These are phyloP conservation scores for Petunia secreta DNA, from an alignment of 257 asterid genomes.

Conservation along the genomic window DNA sequence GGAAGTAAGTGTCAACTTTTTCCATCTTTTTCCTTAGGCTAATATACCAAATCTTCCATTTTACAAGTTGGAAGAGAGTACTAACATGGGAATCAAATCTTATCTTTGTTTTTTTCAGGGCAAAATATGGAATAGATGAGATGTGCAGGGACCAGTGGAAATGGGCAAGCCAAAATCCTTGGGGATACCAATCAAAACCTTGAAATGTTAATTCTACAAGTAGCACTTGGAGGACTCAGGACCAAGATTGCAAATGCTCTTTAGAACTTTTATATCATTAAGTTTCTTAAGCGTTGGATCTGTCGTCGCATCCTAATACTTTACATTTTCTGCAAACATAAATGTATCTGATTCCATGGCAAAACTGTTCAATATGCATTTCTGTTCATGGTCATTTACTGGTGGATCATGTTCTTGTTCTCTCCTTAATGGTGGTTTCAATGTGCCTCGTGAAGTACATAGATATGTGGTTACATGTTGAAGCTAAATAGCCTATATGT, in stretches of 20 bases:
- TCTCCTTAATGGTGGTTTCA: neutral
- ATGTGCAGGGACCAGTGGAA: conserved; percentile 99
- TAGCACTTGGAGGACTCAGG: neutral
- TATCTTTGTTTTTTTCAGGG: conserved; percentile 56
- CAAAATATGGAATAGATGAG: conserved; percentile 80
- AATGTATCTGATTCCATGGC: neutral
- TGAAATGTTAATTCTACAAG: conserved; percentile 25
- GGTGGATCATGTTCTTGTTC: neutral
- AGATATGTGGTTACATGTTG: neutral
- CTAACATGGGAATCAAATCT: neutral
- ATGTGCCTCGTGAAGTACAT: neutral
- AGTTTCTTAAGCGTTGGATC: neutral
- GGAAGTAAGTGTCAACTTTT: conserved; percentile 67
- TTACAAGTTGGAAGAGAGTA: neutral
- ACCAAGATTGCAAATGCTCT: neutral
- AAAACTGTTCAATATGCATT: neutral
- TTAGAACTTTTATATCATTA: neutral
- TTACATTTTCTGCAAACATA: neutral
- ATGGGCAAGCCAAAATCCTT: conserved; percentile 91
- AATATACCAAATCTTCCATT: neutral
- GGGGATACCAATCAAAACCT: conserved; percentile 60
- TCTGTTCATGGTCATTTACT: neutral
- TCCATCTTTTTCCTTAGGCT: neutral
- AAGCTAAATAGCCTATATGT: neutral
- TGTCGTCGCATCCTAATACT: neutral